Base-by-base conservation (phyloP, 148 eudicot genomes). In the Pharnaceum exiguum region DNA sequence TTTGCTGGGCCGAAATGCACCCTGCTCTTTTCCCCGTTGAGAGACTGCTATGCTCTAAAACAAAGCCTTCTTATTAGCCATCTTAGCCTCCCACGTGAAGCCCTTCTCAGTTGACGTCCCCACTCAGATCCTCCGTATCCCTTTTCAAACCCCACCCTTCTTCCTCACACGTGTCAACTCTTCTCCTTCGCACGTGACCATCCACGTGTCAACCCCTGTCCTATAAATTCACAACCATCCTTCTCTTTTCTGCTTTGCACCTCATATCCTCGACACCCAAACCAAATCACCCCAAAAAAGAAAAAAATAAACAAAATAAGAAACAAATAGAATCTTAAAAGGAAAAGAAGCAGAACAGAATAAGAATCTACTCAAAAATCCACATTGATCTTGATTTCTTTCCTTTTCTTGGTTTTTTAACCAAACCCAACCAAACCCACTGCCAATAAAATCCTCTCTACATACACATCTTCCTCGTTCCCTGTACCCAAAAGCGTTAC, bases 61-160 rank as follows among this genome's bases (percentile, higher is more conserved):
- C 18, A 7, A 19, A 1, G 25, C 30, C 21, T 26, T 7, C 5
- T 43, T 9, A 35, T n/a, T n/a, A n/a, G n/a, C n/a, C n/a, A n/a
- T n/a, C 47, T 42, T 33, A 54, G 19, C 35, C 33, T 23, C 45
- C 79, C 79, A 75, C 77, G 84, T 79, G 84, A 79, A 69, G 11
- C 10, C 48, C 18, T 30, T 19, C 50, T 13, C 27, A 13, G 21
- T 21, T 11, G 16, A n/a, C 12, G 65, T 16, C 76, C 84, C 81
- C 68, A 73, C 71, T 8, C 12, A 48, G 84, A 79, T 76, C 81
- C 78, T 76, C 84, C 84, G 68, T 70, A 79, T 76, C 84, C 75
- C 25, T 13, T 3, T 1, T 4, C 7, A 32, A 63, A 56, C 17
- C 78, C 78, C 44, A 37, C 28, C 15, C 37, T n/a, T 49, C 44